phyloP scores from a whole-genome alignment of 495 filamentous ascomycete species.

The Neurospora sp. region DNA sequence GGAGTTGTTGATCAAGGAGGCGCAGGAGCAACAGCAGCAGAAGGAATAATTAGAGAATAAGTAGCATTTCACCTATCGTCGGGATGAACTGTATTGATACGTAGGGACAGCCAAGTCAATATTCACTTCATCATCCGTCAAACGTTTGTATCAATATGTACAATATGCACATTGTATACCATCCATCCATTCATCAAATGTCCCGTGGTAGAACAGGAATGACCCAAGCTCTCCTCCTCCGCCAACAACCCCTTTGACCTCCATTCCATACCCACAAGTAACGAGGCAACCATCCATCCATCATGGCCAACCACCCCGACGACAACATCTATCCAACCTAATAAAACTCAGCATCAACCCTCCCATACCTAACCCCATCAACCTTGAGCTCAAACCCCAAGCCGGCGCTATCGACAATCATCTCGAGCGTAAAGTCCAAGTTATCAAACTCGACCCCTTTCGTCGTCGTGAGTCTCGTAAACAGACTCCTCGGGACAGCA shows the following conservation, averaged over 20 bases:
- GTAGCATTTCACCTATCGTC: background rate
- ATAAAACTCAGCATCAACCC: constrained; percentile 63
- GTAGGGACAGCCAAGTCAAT: background rate
- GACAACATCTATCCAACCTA: constrained; percentile 3
- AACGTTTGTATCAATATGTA: background rate
- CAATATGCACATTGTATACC: background rate
- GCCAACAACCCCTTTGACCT: background rate
- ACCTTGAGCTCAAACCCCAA: constrained; percentile 65
- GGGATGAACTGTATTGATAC: background rate
- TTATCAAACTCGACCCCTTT: constrained; percentile 65
- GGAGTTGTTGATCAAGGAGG: background rate
- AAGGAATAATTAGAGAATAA: background rate
- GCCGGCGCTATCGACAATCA: constrained; percentile 63
- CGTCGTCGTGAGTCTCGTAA: constrained; percentile 60
- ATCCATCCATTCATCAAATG: background rate
- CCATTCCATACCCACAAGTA: background rate
- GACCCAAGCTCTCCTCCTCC: background rate
- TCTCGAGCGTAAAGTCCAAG: constrained; percentile 64
- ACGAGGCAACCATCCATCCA: background rate
- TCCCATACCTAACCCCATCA: constrained; percentile 60
- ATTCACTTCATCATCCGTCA: background rate
- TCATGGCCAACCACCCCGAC: background rate
- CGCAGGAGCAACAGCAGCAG: background rate
- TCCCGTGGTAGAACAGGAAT: background rate
- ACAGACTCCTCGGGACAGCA: constrained; percentile 54